phyloP scores from a whole-genome alignment of 192 early-diverging fungal species.

The Podila epigama region DNA sequence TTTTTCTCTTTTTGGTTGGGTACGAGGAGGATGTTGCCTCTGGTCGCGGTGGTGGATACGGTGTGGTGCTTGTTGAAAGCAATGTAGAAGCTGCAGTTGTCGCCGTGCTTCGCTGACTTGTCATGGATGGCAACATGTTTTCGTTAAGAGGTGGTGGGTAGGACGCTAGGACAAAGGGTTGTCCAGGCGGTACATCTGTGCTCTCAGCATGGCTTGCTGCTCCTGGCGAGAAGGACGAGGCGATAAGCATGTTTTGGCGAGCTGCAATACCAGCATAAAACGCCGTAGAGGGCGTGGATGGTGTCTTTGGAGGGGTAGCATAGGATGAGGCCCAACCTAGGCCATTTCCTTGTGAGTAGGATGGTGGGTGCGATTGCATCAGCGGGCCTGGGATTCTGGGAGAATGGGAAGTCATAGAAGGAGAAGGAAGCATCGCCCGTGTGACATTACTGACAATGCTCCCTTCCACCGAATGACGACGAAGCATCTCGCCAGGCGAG shows the following conservation, averaged over 20 bases:
- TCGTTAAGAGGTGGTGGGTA: not conserved
- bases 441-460: no score
- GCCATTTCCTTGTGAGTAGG: not conserved
- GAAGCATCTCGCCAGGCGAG: not conserved
- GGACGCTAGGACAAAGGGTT: slow-evolving; percentile 14
- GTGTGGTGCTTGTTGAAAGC: not conserved
- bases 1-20: not conserved
- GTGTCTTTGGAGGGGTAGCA: slow-evolving; percentile 16
- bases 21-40: not conserved
- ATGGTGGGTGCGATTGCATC: not conserved
- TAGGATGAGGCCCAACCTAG: slow-evolving; percentile 5
- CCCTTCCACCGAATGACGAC: not conserved
- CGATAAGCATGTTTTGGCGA: not conserved
- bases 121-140: not conserved
- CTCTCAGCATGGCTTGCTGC: not conserved
- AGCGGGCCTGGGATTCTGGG: not conserved
- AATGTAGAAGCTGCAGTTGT: slow-evolving; percentile 3
- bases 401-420: not conserved
- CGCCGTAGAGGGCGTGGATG: not conserved
- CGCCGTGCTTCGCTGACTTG: not conserved
- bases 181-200: slow-evolving; percentile 21
- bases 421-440: not conserved
- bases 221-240: no score
- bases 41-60: not conserved
- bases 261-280: not conserved